Base-by-base conservation (phyloP, 495 filamentous ascomycete species). In the Trichoderma reesei region DNA sequence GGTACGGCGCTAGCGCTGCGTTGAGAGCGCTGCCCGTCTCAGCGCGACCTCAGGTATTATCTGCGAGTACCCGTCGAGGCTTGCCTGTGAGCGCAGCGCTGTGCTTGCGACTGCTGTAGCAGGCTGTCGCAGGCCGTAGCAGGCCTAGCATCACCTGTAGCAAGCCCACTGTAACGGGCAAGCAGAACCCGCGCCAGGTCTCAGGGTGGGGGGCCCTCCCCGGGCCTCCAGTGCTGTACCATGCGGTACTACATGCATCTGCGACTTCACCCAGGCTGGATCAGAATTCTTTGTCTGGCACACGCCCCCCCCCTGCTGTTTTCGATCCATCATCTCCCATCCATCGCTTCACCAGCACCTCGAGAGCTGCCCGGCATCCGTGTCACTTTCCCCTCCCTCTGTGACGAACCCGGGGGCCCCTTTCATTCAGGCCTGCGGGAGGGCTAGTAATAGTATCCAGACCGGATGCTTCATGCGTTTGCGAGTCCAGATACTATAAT, bases 281-380 rank as follows among this genome's bases (percentile, higher is more conserved):
- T n/a, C n/a, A n/a, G n/a, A n/a, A n/a, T 39, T 39, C 10, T 10
- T 39, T 10, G 5, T 39, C 37, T 39, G 5, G 10, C 5, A 39
- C 37, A 56, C 51, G 18, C 20, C 51, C 51, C 51, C 51, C 51
- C 31, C 3, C 11, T 31, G 20, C 44, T 48, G 44, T 48, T 56
- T 56, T 56, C 51, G 51, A 56, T 56, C 51, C 51, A 56, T 56
- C 51, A 56, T 56, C 51, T 56, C 51, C 51, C 51, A 34, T 56
- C 51, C 51, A 56, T 56, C 51, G 51, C 51, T 48, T 48, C 44
- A 48, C 16, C 18, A 48, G 44, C 44, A 8, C 6, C 51, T 56
- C 26, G 8, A 34, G 20, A 56, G 20, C 51, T 56, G 51, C 34
- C 51, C 51, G 31, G 51, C 51, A 34, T 56, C 51, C 51, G 51